phyloP scores from a whole-genome alignment of 495 filamentous ascomycete species.

The Penicillium waksmanii region DNA sequence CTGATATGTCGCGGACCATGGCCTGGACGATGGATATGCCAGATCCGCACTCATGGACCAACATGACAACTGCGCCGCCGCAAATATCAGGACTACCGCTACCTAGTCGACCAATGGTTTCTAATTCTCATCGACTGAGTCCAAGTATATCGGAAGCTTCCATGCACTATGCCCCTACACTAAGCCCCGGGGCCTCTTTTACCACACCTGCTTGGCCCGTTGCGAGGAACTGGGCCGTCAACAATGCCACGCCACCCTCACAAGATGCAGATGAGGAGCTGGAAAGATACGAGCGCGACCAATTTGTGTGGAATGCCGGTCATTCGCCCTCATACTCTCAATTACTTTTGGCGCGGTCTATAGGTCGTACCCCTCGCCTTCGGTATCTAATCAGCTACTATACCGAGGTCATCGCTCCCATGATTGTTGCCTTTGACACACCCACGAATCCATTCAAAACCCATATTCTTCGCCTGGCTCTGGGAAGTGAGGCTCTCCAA shows the following conservation, averaged over 20 bases:
- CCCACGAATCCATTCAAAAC: conserved; percentile 83
- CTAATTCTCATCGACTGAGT: conserved; percentile 18
- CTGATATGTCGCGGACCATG: conserved; percentile 21
- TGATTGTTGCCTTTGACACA: conserved; percentile 88
- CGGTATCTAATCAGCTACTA: conserved; percentile 65
- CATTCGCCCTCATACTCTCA: conserved; percentile 48
- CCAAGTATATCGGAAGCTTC: conserved; percentile 24
- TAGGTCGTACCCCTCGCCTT: conserved; percentile 59
- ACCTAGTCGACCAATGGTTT: conserved; percentile 23
- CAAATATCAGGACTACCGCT: conserved; percentile 32
- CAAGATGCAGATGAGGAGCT: conserved; percentile 32
- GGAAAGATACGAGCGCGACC: conserved; percentile 19
- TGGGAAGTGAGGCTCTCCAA: conserved; percentile 78
- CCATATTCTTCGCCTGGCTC: conserved; percentile 78
- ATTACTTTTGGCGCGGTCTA: conserved; percentile 48
- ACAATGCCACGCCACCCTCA: conserved; percentile 14
- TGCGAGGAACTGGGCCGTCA: conserved; percentile 10
- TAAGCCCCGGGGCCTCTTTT: conserved; percentile 22
- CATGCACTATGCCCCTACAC: conserved; percentile 22
- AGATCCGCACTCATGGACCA: conserved; percentile 32
- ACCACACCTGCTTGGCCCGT: conserved; percentile 23
- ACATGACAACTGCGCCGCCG: conserved; percentile 19
- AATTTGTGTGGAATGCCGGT: conserved; percentile 28
- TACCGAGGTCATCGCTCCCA: conserved; percentile 86
- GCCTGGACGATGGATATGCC: conserved; percentile 37